phyloP scores from a whole-genome alignment of 345 rosid genomes.

The Eucalyptus sp. region DNA sequence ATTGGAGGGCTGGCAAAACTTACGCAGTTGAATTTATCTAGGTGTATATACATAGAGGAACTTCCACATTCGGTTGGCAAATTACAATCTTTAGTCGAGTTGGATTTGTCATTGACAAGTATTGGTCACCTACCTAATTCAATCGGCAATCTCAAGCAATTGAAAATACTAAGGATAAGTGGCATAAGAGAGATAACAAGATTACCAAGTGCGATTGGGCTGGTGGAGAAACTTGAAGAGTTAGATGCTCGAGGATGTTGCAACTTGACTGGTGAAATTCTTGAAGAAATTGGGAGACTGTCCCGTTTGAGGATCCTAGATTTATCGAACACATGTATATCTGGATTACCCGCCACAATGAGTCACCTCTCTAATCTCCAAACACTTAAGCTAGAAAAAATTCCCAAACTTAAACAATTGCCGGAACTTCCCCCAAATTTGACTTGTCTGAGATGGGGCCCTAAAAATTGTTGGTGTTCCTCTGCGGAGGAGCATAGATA shows the following conservation, averaged over 20 bases:
- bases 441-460: background rate
- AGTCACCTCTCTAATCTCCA: background rate
- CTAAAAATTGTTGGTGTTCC: background rate
- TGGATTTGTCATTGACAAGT: background rate
- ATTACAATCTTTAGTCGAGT: background rate
- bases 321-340: background rate
- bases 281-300: background rate
- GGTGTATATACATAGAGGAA: rapidly evolving
- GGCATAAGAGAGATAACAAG: background rate
- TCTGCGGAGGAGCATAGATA: background rate
- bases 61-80: background rate
- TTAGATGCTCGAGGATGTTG: background rate
- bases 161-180: background rate
- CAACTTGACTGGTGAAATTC: background rate
- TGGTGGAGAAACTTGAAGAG: background rate
- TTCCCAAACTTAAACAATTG: background rate
- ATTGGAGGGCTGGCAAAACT: background rate
- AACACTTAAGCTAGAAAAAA: background rate
- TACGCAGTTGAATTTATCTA: rapidly evolving
- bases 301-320: background rate
- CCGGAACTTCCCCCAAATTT: background rate
- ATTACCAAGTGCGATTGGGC: background rate
- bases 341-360: rapidly evolving
- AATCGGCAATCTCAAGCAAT: background rate
- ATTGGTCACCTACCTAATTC: background rate